A percentile compares a stretch with the other conserved stretches of the same genome.
Conservation (phyloP, 768 basidiomycete species). For the Boletus pseudo-olivaceus region DNA sequence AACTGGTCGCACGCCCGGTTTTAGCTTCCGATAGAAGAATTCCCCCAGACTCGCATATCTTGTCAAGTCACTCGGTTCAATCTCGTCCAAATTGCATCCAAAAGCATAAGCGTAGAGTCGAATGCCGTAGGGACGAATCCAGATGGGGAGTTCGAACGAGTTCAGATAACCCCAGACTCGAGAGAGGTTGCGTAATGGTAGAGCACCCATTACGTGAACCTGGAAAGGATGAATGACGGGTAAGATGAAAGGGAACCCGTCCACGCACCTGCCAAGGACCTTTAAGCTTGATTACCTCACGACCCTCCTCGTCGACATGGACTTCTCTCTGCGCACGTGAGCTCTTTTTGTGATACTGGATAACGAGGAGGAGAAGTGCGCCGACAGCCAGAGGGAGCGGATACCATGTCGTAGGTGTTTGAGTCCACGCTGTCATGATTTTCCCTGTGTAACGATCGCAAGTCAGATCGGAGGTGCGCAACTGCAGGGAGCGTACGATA, state of each 20-base stretch:
- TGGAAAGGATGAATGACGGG: conserved; percentile 25
- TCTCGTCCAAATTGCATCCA: conserved; percentile 91
- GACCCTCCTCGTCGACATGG: conserved; percentile 77
- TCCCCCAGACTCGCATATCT: conserved; percentile 85
- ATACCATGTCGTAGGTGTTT: conserved; percentile 93
- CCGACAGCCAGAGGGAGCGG: conserved; percentile 90
- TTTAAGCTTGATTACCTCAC: conserved; percentile 74
- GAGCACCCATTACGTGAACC: conserved; percentile 96
- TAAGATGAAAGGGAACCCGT: not conserved
- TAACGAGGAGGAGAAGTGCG: conserved; percentile 76
- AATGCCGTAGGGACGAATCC: conserved; percentile 91
- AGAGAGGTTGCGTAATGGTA: conserved; percentile 93
- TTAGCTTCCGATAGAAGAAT: conserved; percentile 91
- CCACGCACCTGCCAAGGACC: conserved; percentile 87
- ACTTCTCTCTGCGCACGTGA: conserved; percentile 56
- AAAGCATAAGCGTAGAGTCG: conserved; percentile 84
- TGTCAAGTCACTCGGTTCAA: conserved; percentile 73
- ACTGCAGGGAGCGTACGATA: conserved; percentile 37
- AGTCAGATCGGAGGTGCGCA: conserved; percentile 4
- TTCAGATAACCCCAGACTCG: conserved; percentile 96
- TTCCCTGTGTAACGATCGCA: conserved; percentile 39
- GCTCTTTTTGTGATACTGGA: conserved; percentile 68
- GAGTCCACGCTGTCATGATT: conserved; percentile 73
- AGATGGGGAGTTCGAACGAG: conserved; percentile 87
- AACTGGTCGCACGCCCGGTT: conserved; percentile 77